phyloP scores from a whole-genome alignment of 768 basidiomycete genomes.

The Leucocoprinus birnbaumii region DNA sequence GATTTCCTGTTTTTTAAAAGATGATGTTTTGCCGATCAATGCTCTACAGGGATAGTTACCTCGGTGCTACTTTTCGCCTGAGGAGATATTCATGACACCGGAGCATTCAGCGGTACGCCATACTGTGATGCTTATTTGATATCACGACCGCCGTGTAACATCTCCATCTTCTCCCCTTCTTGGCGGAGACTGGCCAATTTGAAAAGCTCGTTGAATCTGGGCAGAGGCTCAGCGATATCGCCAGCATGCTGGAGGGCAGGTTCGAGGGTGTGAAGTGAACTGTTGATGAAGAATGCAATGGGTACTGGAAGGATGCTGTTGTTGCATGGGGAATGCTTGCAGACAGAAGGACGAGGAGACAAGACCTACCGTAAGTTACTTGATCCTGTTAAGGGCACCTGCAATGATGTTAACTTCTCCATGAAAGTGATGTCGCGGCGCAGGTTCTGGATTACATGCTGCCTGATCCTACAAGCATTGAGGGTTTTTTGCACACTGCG shows the following conservation, averaged over 20 bases:
- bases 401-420: not conserved
- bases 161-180: slow-evolving; percentile 58
- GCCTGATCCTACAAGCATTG: slow-evolving; percentile 71
- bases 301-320: slow-evolving; percentile 90
- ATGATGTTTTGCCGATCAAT: no score
- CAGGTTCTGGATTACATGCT: slow-evolving; percentile 67
- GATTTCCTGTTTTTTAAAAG: no score
- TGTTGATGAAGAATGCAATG: slow-evolving; percentile 73
- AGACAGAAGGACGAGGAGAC: slow-evolving; percentile 73
- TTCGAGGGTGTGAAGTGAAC: slow-evolving; percentile 60
- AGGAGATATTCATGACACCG: no score
- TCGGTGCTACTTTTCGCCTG: no score
- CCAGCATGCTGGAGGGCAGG: slow-evolving; percentile 82
- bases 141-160: slow-evolving; percentile 24
- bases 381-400: not conserved
- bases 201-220: slow-evolving; percentile 52
- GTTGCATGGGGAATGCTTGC: slow-evolving; percentile 89
- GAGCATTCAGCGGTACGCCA: no score
- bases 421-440: slow-evolving; percentile 55
- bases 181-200: slow-evolving; percentile 49
- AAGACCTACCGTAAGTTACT: slow-evolving; percentile 76
- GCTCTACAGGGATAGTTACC: no score
- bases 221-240: slow-evolving; percentile 67
- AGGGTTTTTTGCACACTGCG: slow-evolving; percentile 75
- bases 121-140: no score